Conservation (phyloP, 139 green algal genomes). For the Edaphochlamys debaryana region DNA sequence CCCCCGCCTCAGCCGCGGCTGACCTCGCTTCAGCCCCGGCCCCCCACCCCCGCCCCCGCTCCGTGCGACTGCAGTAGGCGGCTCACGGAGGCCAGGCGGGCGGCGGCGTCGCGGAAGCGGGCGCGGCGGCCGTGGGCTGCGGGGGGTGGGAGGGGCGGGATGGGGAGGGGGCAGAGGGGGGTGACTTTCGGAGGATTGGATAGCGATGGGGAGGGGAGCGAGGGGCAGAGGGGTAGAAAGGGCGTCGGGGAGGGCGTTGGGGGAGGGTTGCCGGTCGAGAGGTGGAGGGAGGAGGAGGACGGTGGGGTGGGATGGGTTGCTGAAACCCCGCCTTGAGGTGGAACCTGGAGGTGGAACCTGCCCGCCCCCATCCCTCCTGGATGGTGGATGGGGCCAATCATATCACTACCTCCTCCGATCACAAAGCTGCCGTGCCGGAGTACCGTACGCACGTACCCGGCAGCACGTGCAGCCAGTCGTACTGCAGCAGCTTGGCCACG, state of each 20-base stretch:
- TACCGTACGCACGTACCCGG: slow-evolving; percentile 48
- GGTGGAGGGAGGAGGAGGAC: too few species aligned
- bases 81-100: slow-evolving; percentile 48
- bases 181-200: too few species aligned
- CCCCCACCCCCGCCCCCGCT: slow-evolving; percentile 2
- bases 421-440: background rate
- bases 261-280: too few species aligned
- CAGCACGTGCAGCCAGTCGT: slow-evolving; percentile 78
- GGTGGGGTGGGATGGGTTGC: too few species aligned
- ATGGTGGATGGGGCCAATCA: too few species aligned
- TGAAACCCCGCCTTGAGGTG: too few species aligned
- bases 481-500: slow-evolving; percentile 62
- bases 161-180: too few species aligned
- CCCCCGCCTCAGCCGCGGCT: too few species aligned
- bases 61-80: slow-evolving; percentile 37
- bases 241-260: background rate
- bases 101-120: slow-evolving; percentile 42
- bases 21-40: too few species aligned
- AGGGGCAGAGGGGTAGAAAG: background rate
- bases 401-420: background rate
- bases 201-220: background rate
- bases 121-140: slow-evolving; percentile 43
- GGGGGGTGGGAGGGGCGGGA: background rate
- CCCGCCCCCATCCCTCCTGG: background rate
- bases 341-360: too few species aligned